Conservation (phyloP, 2,329 filamentous ascomycete species). For the Aureobasidium sp. region DNA sequence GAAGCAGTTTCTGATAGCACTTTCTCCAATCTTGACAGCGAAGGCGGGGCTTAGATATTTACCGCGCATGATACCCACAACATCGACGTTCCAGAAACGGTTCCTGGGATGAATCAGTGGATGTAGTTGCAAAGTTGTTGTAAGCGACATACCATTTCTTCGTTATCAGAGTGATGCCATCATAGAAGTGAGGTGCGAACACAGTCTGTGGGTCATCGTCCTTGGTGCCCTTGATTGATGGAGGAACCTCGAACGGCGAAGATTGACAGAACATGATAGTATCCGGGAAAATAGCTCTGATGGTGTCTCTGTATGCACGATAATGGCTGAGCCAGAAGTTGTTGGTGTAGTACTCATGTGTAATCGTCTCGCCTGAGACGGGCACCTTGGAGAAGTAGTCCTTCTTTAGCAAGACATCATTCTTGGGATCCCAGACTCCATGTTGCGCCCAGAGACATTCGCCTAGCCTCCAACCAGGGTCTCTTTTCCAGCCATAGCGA, state of each 20-base stretch:
- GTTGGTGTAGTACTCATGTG: conserved; percentile 84
- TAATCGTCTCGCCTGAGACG: conserved; percentile 61
- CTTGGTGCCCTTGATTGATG: conserved; percentile 73
- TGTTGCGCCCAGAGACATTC: conserved; percentile 96
- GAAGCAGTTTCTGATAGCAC: conserved; percentile 89
- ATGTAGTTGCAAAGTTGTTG: no score
- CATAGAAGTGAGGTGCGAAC: conserved; percentile 93
- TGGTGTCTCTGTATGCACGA: conserved; percentile 64
- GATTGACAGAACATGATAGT: conserved; percentile 88
- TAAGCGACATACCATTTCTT: conserved; percentile 68
- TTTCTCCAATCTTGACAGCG: conserved; percentile 86
- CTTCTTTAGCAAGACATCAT: conserved; percentile 69
- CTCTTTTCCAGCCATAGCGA: conserved; percentile 83
- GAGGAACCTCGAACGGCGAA: conserved; percentile 85
- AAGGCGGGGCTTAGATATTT: conserved; percentile 84
- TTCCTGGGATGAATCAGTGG: conserved; percentile 49
- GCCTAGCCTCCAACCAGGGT: conserved; percentile 84
- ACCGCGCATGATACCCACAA: conserved; percentile 83
- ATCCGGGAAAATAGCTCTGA: conserved; percentile 69
- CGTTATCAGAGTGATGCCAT: conserved; percentile 91
- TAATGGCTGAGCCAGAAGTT: conserved; percentile 86
- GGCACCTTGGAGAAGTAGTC: conserved; percentile 84
- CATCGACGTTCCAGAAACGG: conserved; percentile 91
- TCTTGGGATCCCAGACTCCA: conserved; percentile 81
- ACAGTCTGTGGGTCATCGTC: conserved; percentile 88